Evolutionary conservation across 2,329 filamentous ascomycete genomes (phyloP).

Genomic region (Hypoxylon sp.): DNA sequence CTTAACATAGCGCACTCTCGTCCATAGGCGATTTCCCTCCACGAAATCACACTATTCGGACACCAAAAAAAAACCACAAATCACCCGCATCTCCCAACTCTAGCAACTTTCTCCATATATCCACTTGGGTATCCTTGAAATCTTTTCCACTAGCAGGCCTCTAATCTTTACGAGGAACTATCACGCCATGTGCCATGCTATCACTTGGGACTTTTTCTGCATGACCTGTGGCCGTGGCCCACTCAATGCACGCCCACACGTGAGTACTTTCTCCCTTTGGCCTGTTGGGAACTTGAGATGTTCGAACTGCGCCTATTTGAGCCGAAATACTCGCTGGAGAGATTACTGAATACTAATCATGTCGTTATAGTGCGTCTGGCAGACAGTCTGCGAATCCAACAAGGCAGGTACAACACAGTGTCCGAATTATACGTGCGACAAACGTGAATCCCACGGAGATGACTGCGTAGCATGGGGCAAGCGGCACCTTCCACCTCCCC

Average conservation of each 20-base stretch:
- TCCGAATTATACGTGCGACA: constrained; percentile 45
- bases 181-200: constrained; percentile 22
- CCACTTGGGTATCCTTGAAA: not conserved
- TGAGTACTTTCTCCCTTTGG: not conserved
- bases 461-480: constrained; percentile 10
- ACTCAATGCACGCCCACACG: constrained; percentile 27
- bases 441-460: constrained; percentile 12
- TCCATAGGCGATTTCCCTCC: not conserved
- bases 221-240: constrained; percentile 47
- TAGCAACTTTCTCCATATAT: not conserved
- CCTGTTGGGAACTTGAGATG: not conserved
- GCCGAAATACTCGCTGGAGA: not conserved
- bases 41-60: not conserved
- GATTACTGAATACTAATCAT: not conserved
- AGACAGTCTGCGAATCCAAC: constrained; percentile 46
- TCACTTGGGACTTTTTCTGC: constrained; percentile 48
- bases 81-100: not conserved
- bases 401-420: constrained; percentile 44
- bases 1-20: not conserved
- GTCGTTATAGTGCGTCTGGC: constrained; percentile 44
- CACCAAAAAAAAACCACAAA: not conserved
- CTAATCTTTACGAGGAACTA: no score
- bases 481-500: constrained; percentile 5
- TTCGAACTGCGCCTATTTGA: not conserved
- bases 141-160: not conserved